A percentile compares a stretch with the other conserved stretches of the same genome.
Evolutionary conservation across 2,329 filamentous ascomycete species (phyloP).

Genomic region (Colletotrichum brevisporum): DNA sequence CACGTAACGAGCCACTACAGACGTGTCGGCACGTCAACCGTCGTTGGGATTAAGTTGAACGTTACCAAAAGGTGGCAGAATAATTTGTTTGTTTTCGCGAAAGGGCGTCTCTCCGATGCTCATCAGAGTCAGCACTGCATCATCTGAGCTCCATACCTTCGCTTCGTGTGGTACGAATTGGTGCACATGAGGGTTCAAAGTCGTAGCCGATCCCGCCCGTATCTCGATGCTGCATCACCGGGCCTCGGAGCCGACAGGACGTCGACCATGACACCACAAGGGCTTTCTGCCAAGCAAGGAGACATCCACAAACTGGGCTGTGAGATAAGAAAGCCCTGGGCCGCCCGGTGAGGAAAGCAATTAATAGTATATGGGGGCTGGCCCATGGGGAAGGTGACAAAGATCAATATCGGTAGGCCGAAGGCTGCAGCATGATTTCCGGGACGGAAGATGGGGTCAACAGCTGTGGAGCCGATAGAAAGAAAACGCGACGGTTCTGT

Average conservation of each 20-base stretch:
- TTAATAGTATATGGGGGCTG: neutral
- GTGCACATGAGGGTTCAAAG: no score
- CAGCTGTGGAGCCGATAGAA: neutral
- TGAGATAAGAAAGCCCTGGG: neutral
- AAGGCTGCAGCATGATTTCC: constrained; percentile 2
- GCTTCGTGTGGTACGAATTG: no score
- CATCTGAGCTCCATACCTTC: no score
- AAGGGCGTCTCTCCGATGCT: no score
- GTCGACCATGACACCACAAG: neutral
- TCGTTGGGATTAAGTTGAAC: no score
- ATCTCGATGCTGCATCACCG: neutral
- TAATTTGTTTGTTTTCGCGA: no score
- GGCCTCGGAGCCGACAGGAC: constrained; percentile 3
- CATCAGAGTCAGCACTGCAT: no score
- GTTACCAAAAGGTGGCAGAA: no score
- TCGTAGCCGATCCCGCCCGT: neutral
- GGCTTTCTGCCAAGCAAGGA: neutral
- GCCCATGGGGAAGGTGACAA: neutral
- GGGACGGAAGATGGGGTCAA: neutral
- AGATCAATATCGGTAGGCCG: constrained; percentile 4
- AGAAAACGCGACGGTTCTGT: neutral
- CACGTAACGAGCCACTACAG: no score
- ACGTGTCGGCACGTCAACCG: no score
- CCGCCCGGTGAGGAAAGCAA: neutral
- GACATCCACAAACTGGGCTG: neutral